Evolutionary conservation across 2,329 filamentous ascomycete genomes (phyloP).

Genomic region (Cylindrodendrum hubeiense): DNA sequence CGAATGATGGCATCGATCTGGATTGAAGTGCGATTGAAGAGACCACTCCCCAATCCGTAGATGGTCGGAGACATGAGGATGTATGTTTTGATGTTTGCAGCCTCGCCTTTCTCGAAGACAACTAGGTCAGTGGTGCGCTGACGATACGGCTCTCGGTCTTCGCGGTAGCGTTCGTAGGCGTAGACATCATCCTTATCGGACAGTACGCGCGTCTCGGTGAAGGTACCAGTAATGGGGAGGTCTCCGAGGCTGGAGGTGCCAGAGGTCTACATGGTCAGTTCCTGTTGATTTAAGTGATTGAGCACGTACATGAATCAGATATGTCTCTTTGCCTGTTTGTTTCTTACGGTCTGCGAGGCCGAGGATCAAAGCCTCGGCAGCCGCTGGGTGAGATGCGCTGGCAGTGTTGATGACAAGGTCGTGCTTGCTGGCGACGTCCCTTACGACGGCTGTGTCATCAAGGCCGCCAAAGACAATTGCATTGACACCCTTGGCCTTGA

Average conservation of each 20-base stretch:
- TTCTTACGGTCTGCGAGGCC: constrained; percentile 56
- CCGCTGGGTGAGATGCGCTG: constrained; percentile 51
- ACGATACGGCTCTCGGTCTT: constrained; percentile 51
- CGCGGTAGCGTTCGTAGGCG: constrained; percentile 51
- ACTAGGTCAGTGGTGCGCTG: constrained; percentile 60
- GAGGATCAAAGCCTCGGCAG: constrained; percentile 55
- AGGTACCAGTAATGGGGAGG: constrained; percentile 50
- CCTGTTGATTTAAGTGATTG: background rate
- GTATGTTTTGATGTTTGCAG: constrained; percentile 56
- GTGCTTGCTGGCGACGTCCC: constrained; percentile 38
- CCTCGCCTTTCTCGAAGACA: constrained; percentile 54
- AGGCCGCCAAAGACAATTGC: constrained; percentile 40
- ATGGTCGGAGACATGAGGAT: constrained; percentile 61
- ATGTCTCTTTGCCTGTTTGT: constrained; percentile 48
- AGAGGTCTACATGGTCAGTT: constrained; percentile 43
- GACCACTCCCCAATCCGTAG: constrained; percentile 58
- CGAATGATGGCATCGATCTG: constrained; percentile 53
- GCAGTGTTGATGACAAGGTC: constrained; percentile 59
- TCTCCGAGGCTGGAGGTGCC: constrained; percentile 60
- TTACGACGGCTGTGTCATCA: constrained; percentile 39
- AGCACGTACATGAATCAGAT: constrained; percentile 52
- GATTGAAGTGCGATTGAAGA: constrained; percentile 54
- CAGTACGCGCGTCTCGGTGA: constrained; percentile 49
- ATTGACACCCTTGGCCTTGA: constrained; percentile 36
- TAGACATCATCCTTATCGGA: constrained; percentile 61